phyloP scores from a whole-genome alignment of 805 yeast species.

The Lipomyces kockii region DNA sequence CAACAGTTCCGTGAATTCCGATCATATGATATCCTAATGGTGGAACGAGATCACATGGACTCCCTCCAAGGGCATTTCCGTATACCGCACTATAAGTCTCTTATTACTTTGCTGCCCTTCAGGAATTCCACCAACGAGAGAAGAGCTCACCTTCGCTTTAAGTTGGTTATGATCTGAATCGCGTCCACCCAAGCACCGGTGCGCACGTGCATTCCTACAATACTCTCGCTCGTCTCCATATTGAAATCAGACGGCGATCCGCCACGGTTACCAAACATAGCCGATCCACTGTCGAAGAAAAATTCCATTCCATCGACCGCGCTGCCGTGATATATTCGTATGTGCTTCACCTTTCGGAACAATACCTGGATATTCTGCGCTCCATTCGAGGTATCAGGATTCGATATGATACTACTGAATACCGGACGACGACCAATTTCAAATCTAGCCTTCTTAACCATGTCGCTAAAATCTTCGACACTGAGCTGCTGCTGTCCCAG shows the following conservation, averaged over 20 bases:
- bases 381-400: background rate
- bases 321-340: constrained; percentile 71
- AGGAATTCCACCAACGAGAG: constrained; percentile 48
- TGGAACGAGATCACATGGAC: constrained; percentile 59
- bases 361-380: constrained; percentile 21
- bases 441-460: constrained; percentile 16
- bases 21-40: constrained; percentile 66
- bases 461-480: constrained; percentile 56
- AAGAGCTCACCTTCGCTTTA: constrained; percentile 31
- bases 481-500: constrained; percentile 64
- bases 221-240: constrained; percentile 61
- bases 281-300: constrained; percentile 42
- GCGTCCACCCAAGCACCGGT: constrained; percentile 92
- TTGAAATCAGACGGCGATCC: constrained; percentile 57
- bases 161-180: constrained; percentile 65
- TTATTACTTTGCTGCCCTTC: background rate
- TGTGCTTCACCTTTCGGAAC: constrained; percentile 48
- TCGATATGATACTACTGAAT: constrained; percentile 32
- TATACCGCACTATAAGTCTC: constrained; percentile 51
- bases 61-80: constrained; percentile 76
- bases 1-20: constrained; percentile 74
- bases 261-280: constrained; percentile 48
- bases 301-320: constrained; percentile 85
- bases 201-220: constrained; percentile 66
- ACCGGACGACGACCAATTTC: constrained; percentile 12